These are phyloP conservation scores for Guadua angustifolia DNA, from an alignment of 176 grass and related monocot genomes.

Conservation along the genomic window DNA sequence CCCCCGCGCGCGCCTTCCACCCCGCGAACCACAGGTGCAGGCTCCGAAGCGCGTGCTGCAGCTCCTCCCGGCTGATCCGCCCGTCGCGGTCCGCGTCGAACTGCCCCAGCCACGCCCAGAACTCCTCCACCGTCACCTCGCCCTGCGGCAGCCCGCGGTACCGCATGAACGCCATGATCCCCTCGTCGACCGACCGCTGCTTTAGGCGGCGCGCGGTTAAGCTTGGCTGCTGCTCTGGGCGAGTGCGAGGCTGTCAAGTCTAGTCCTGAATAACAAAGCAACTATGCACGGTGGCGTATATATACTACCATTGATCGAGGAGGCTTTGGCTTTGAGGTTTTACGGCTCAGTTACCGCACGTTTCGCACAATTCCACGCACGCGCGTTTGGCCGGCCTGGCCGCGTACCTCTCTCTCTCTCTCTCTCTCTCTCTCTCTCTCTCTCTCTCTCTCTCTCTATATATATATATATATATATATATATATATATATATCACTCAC, in stretches of 20 bases:
- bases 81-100: slow-evolving; percentile 70
- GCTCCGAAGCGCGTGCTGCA: slow-evolving; percentile 64
- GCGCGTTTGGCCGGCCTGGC: not conserved
- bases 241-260: not conserved
- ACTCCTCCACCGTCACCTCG: slow-evolving; percentile 70
- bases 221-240: not conserved
- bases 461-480: too few relatives aligned
- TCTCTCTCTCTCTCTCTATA: too few relatives aligned
- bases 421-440: too few relatives aligned
- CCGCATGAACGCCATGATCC: slow-evolving; percentile 61
- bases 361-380: slow-evolving; percentile 1
- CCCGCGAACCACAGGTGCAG: slow-evolving; percentile 69
- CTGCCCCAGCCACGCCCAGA: slow-evolving; percentile 78
- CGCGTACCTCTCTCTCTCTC: too few relatives aligned
- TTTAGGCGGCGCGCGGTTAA: not conserved
- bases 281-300: not conserved
- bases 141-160: slow-evolving; percentile 57
- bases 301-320: not conserved
- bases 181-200: not conserved
- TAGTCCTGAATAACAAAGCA: not conserved
- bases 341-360: not conserved
- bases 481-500: not conserved
- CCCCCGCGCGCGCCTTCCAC: slow-evolving; percentile 61
- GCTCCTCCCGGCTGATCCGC: slow-evolving; percentile 63
- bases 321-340: not conserved